A percentile compares a stretch with the other conserved stretches of the same genome.
Evolutionary conservation across 164 flowering plant species (phyloP).

Genomic region (Akebia trifoliata): DNA sequence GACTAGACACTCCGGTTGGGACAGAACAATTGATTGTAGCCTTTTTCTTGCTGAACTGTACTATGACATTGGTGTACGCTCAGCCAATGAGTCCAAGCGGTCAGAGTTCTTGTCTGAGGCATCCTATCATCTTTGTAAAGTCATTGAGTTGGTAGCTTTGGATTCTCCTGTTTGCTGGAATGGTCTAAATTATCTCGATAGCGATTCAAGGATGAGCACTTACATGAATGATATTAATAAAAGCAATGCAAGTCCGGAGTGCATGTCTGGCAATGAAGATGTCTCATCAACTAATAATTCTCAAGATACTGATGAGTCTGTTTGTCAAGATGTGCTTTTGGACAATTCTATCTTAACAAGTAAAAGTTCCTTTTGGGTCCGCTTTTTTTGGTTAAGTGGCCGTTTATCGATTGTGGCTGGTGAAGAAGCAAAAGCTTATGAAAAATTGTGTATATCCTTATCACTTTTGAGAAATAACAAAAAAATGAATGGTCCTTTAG

Average conservation of each 20-base stretch:
- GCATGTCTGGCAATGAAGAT: constrained; percentile 16
- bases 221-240: constrained; percentile 2
- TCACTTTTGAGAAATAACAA: constrained; percentile 46
- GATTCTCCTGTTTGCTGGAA: constrained; percentile 34
- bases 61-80: constrained; percentile 59
- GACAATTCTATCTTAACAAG: constrained; percentile 24
- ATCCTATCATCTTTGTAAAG: constrained; percentile 82
- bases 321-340: constrained; percentile 5
- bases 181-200: constrained; percentile 10
- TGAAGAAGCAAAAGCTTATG: constrained; percentile 64
- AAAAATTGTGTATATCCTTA: constrained; percentile 54
- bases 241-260: neutral
- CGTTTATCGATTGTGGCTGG: constrained; percentile 55
- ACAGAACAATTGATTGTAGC: constrained; percentile 70
- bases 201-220: neutral
- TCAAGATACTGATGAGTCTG: constrained; percentile 17
- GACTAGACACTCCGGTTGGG: constrained; percentile 64
- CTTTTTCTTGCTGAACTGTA: constrained; percentile 90
- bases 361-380: constrained; percentile 63
- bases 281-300: constrained; percentile 9
- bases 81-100: constrained; percentile 29
- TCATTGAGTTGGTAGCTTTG: constrained; percentile 72
- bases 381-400: constrained; percentile 88
- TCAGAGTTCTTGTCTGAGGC: constrained; percentile 53
- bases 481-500: constrained; percentile 23